Evolutionary conservation across 257 asterid genomes (phyloP), one percentile per base, ranked within the genome.

Genomic region (Capsicum chinense): DNA sequence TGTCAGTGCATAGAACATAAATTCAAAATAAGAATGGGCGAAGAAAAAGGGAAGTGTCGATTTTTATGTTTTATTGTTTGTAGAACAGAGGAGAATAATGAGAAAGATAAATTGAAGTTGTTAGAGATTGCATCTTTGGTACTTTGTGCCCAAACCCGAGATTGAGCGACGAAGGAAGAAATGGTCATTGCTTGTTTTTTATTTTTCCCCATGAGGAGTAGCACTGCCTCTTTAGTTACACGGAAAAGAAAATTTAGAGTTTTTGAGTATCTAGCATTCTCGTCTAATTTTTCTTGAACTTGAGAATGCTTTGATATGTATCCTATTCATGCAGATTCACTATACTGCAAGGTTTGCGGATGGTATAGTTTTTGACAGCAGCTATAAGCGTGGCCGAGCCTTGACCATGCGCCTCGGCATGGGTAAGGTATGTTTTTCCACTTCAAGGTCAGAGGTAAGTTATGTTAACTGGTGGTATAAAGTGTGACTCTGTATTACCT

Each of bases 311-410:
- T 73, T 6, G 10, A 6, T 73, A 7, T 19, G 48, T 78, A 52
- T 83, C 47, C 81, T 79, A 86, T 82, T 85, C 15, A 52, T 81
- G 70, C 88, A 95, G 99, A 85, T 95, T 37, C 98, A 94, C 85
- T 95, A 95, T 86, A 95, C 99, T 70, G 99, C 98, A 83, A 87
- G 99, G 84, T 95, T 95, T 90, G 94, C 90, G 14, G 97, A 94
- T 88, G 99, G 97, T 37, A 87, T 88, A 15, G 97, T 95, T 69
- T 95, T 95, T 33, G 98, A 94, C 79, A 95, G 99, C 84, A 91
- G 94, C 83, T 95, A 90, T 63, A 94, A 95, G 88, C 97, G 98
- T 26, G 98, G 87, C 14, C 90, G 99, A 83, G 92, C 95, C 37
- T 97, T 95, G 33, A 95, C 98, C 19, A 94, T 95, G 98, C 98